These are phyloP conservation scores for Pyrenula aspistea DNA, from an alignment of 495 filamentous ascomycete species.

Conservation along the genomic window DNA sequence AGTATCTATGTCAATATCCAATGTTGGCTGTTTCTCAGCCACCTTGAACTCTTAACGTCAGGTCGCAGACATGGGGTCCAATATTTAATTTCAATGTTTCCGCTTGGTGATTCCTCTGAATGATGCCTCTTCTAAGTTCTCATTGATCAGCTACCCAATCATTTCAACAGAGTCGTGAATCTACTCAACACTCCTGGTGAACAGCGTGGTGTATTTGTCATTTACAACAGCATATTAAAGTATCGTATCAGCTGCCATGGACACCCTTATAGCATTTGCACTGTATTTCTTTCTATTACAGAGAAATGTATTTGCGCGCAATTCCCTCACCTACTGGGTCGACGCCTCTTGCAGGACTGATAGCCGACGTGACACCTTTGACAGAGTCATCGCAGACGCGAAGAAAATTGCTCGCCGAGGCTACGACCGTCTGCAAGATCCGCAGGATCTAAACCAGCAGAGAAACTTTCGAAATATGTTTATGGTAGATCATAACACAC, in stretches of 20 bases:
- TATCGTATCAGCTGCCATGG: background rate
- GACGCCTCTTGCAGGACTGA: background rate
- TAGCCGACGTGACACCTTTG: background rate
- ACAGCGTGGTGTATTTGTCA: background rate
- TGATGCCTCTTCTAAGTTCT: background rate
- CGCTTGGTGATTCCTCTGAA: background rate
- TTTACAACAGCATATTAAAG: background rate
- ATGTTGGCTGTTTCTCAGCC: background rate
- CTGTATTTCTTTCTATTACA: background rate
- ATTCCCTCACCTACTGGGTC: background rate
- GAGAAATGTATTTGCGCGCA: background rate
- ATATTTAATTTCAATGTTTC: background rate
- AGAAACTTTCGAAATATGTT: background rate
- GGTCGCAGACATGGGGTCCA: background rate
- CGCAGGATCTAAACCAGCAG: background rate
- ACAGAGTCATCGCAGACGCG: background rate
- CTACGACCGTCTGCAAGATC: background rate
- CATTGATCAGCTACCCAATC: background rate
- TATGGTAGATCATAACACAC: background rate
- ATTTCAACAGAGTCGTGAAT: background rate
- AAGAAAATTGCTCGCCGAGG: background rate
- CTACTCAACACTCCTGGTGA: background rate
- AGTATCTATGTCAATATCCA: background rate
- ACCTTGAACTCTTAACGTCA: background rate
- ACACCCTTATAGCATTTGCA: background rate